Base-by-base conservation (phyloP, 495 filamentous ascomycete species). In the Xylaria palmicola region DNA sequence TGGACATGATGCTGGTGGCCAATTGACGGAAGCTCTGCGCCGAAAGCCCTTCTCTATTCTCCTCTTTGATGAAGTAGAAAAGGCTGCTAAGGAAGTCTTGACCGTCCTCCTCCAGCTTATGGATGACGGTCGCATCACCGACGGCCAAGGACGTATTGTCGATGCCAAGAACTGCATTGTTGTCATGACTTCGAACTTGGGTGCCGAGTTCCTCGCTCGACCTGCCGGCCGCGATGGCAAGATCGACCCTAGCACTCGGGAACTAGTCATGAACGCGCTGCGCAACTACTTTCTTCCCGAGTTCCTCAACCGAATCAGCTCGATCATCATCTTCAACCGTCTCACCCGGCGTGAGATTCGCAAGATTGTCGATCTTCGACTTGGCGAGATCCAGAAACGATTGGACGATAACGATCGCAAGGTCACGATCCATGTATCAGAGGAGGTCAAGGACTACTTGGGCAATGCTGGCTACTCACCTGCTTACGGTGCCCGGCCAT, bases 121-220 rank as follows among this genome's bases (percentile, higher is more conserved):
- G 89, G 94, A 98, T 68, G 94, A 98, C 68, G 94, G 94, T 22
- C 94, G 94, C 66, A 97, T 98, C 75, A 98, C 94, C 17, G 94
- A 98, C 67, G 95, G 95, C 49, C 95, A 97, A 80, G 94, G 94
- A 65, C 84, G 94, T 62, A 80, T 97, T 52, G 87, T 98, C 61
- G 95, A 98, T 69, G 95, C 93, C 36, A 89, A 85, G 72, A 98
- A 98, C 81, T 98, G 93, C 72, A 97, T 98, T 65, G 93, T 98
- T 43, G 93, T 98, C 76, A 95, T 98, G 91, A 98, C 94, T 27
- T 96, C 91, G 68, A 98, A 98, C 76, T 75, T 98, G 17, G 94
- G 94, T 53, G 94, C 94, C 43, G 93, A 97, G 70, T 95, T 86
- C 75, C 89, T 98, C n/a, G 77, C 91, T 58, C 88, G 91, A 4